These are phyloP conservation scores for Pelagomonas calceolata DNA, from an alignment of 108 stramenopile genomes.

Conservation along the genomic window DNA sequence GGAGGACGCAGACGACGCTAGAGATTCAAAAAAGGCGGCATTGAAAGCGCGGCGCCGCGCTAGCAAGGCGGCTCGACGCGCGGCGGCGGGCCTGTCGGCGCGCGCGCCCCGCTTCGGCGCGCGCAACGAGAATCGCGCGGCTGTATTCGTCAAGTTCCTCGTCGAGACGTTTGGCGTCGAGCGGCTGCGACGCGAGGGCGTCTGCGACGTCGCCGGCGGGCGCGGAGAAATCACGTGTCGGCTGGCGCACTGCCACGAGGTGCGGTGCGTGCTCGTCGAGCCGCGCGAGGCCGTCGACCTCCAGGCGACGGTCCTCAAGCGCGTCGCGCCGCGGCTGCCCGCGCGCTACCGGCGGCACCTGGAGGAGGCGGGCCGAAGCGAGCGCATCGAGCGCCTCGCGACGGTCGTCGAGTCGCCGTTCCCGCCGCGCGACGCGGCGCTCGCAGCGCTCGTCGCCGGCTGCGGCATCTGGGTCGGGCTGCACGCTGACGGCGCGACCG, in stretches of 20 bases:
- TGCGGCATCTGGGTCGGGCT: constrained; percentile 58
- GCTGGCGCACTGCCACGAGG: constrained; percentile 56
- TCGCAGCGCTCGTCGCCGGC: no score
- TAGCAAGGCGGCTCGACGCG: no score
- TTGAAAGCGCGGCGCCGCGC: no score
- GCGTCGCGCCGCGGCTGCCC: constrained; percentile 62
- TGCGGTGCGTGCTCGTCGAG: constrained; percentile 62
- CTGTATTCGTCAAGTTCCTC: not conserved
- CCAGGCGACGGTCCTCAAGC: constrained; percentile 42
- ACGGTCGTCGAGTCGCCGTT: constrained; percentile 20
- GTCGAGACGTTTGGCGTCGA: not conserved
- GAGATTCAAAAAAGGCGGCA: no score
- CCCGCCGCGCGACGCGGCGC: constrained; percentile 8
- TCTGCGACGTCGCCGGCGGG: constrained; percentile 65
- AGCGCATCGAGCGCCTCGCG: constrained; percentile 19
- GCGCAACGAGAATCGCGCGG: not conserved
- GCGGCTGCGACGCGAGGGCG: not conserved
- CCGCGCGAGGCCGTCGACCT: constrained; percentile 48
- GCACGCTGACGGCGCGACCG: constrained; percentile 74
- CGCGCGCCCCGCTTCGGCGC: not conserved
- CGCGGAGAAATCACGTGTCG: constrained; percentile 70
- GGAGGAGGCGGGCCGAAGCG: constrained; percentile 6
- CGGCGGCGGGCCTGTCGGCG: no score
- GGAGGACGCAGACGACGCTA: no score
- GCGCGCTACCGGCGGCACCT: constrained; percentile 63